A percentile compares a stretch with the other conserved stretches of the same genome.
Evolutionary conservation across 177 flowering plant species (phyloP).

Genomic region (Telopea speciosissima): DNA sequence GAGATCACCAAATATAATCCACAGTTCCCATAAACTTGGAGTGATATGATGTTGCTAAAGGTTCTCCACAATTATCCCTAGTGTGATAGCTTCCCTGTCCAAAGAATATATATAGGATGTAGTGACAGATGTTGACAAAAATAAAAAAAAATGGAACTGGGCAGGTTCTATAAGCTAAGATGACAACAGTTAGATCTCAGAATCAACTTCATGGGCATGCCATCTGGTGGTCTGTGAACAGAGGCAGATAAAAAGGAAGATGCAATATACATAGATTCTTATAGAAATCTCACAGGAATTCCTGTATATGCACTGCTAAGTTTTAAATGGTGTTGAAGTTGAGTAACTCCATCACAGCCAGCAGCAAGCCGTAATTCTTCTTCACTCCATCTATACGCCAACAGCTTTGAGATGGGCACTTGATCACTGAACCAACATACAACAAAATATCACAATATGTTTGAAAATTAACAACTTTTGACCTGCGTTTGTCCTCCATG

Average conservation of each 20-base stretch:
- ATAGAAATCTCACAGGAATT: slow-evolving; percentile 45
- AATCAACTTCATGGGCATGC: background rate
- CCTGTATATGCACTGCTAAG: slow-evolving; percentile 67
- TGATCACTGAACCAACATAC: slow-evolving; percentile 3
- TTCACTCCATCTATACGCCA: slow-evolving; percentile 44
- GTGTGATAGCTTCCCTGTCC: slow-evolving; percentile 50
- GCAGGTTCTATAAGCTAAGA: background rate
- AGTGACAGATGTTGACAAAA: background rate
- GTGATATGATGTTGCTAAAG: slow-evolving; percentile 76
- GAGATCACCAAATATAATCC: slow-evolving; percentile 4
- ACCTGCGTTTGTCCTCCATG: background rate
- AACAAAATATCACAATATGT: background rate
- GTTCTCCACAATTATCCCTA: slow-evolving; percentile 72
- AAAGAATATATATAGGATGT: background rate
- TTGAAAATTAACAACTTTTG: background rate
- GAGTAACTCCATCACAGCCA: slow-evolving; percentile 38
- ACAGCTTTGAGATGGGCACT: slow-evolving; percentile 24
- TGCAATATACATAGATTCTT: background rate
- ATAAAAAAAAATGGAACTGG: background rate
- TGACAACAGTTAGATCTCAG: too few species aligned
- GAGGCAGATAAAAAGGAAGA: too few species aligned
- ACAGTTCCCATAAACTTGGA: slow-evolving; percentile 39
- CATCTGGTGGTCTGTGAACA: too few species aligned
- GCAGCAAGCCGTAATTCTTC: slow-evolving; percentile 67
- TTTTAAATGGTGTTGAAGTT: slow-evolving; percentile 46